Percentiles rank a stretch among this genome's conserved stretches.
Evolutionary conservation across 164 flowering plant genomes (phyloP).

Genomic region (Magnolia changhungtana): DNA sequence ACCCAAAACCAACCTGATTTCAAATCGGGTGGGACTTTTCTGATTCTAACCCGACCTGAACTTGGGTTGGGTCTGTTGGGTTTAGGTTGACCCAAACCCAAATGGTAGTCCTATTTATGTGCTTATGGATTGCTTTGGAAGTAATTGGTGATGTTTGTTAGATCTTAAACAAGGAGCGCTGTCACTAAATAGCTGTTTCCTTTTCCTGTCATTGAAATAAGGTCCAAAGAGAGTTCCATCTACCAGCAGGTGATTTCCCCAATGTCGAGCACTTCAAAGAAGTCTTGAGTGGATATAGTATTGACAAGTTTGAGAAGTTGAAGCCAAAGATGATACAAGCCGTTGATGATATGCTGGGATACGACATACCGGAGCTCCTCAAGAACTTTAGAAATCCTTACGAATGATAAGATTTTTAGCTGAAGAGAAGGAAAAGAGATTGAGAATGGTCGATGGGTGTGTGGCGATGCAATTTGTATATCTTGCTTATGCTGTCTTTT

Average conservation of each 20-base stretch:
- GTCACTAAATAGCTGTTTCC: background rate
- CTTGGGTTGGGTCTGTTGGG: too few relatives aligned
- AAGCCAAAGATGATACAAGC: conserved; percentile 87
- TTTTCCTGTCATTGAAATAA: conserved; percentile 15
- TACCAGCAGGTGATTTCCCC: conserved; percentile 82
- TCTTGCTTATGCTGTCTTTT: background rate
- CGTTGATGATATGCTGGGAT: conserved; percentile 92
- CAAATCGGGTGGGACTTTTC: too few relatives aligned
- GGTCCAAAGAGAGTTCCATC: conserved; percentile 74
- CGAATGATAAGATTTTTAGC: conserved; percentile 11
- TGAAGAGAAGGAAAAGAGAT: background rate
- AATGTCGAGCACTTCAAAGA: conserved; percentile 80
- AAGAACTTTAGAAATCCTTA: conserved; percentile 53
- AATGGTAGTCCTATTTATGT: too few relatives aligned
- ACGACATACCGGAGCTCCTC: conserved; percentile 86
- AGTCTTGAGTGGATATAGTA: conserved; percentile 63
- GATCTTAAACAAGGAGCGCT: background rate
- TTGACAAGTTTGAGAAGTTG: conserved; percentile 87
- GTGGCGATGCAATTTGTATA: background rate
- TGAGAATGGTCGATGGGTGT: background rate
- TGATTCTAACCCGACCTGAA: too few relatives aligned
- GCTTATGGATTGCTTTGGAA: too few relatives aligned
- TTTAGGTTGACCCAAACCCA: too few relatives aligned
- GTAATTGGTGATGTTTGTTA: too few relatives aligned
- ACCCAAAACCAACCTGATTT: too few relatives aligned